A percentile compares a stretch with the other conserved stretches of the same genome.
Evolutionary conservation across 306 rosid genomes (phyloP).

Genomic region (Lathyrus oleraceus): DNA sequence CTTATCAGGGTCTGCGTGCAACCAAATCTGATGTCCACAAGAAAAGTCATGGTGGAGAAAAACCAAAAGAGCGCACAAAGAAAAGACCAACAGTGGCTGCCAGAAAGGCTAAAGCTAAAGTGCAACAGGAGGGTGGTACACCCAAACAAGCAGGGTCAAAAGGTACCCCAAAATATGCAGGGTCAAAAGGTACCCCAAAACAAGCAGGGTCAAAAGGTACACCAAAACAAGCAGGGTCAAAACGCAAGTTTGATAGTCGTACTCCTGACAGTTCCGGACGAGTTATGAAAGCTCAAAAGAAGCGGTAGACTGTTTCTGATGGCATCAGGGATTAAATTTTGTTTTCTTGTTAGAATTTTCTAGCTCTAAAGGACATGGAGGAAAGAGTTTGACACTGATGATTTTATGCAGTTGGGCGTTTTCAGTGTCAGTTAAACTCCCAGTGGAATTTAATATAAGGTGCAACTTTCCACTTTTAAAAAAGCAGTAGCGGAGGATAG

Average conservation of each 20-base stretch:
- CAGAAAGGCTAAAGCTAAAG: conserved; percentile 55
- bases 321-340: background rate
- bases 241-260: conserved; percentile 79
- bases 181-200: conserved; percentile 50
- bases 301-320: conserved; percentile 43
- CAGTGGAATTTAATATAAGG: background rate
- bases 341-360: conserved; percentile 12
- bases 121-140: conserved; percentile 38
- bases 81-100: conserved; percentile 93
- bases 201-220: conserved; percentile 44
- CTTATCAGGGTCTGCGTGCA: conserved; percentile 88
- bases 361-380: background rate
- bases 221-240: conserved; percentile 58
- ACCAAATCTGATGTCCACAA: conserved; percentile 63
- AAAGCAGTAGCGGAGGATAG: background rate
- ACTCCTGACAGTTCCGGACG: conserved; percentile 64
- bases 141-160: conserved; percentile 60
- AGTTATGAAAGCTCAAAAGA: conserved; percentile 57
- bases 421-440: background rate
- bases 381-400: conserved; percentile 17
- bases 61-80: conserved; percentile 45
- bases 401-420: background rate
- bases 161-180: conserved; percentile 48
- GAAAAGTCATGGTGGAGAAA: conserved; percentile 47
- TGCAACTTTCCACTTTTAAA: background rate